Evolutionary conservation across 2,329 filamentous ascomycete species (phyloP).

Genomic region (Talaromyces marneffei): DNA sequence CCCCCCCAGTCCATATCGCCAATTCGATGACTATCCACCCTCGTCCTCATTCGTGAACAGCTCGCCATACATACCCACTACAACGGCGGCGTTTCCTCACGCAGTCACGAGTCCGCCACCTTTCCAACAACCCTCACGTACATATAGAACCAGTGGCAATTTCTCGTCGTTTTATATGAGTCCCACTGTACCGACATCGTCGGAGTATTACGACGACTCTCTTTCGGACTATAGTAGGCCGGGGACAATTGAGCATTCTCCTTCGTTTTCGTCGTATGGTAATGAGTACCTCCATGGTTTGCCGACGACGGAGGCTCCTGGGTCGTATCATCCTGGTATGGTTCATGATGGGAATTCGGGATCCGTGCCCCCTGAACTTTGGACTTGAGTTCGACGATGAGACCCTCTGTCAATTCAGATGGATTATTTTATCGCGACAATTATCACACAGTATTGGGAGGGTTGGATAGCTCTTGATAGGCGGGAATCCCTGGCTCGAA

Average conservation of each 20-base stretch:
- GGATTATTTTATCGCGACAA: background rate
- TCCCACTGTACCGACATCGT: constrained; percentile 30
- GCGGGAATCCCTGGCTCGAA: background rate
- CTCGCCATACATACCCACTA: constrained; percentile 36
- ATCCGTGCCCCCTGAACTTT: constrained; percentile 31
- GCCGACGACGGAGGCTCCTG: constrained; percentile 23
- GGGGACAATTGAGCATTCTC: constrained; percentile 29
- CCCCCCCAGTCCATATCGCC: constrained; percentile 31
- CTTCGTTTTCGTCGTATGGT: constrained; percentile 35
- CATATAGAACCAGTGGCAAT: constrained; percentile 30
- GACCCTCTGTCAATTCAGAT: background rate
- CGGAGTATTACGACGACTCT: constrained; percentile 29
- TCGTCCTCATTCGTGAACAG: constrained; percentile 34
- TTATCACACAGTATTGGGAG: background rate
- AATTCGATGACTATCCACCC: constrained; percentile 26
- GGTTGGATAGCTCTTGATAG: background rate
- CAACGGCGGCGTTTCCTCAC: constrained; percentile 38
- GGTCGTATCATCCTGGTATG: constrained; percentile 25
- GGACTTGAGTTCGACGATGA: constrained; percentile 24
- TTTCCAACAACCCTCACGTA: constrained; percentile 30
- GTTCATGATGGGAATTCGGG: constrained; percentile 30
- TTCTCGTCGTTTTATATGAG: constrained; percentile 31
- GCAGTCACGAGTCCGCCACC: constrained; percentile 23
- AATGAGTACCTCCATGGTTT: constrained; percentile 28
- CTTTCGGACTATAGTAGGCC: constrained; percentile 28